Base-by-base conservation (phyloP, 2,329 filamentous ascomycete species). In the Aspergillus brunneoviolaceus region DNA sequence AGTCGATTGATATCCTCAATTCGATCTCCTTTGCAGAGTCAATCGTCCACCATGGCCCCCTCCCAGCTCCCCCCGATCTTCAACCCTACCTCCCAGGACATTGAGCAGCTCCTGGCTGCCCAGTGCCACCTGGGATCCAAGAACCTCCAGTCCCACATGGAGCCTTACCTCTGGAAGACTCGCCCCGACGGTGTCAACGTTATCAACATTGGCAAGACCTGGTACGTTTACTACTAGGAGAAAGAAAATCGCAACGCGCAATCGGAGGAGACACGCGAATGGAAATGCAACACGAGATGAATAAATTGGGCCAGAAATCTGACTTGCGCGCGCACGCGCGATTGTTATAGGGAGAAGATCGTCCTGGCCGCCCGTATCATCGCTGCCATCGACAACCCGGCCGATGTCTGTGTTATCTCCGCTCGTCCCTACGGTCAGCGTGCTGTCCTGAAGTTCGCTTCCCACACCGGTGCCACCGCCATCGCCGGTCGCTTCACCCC, bases 121-220 rank as follows among this genome's bases (percentile, higher is more conserved):
- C 93, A 98, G 85, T 88, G 85, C 84, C 96, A 99, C 84, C 88
- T 98, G 75, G 95, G 95, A 76, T 92, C 89, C 84, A 98, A 98
- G 91, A 99, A 99, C 89, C 82, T 99, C 76, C 95, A 98, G 87
- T 91, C 96, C 79, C 93, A 98, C 87, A 98, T 97, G 92, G 92
- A 96, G 84, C 91, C 92, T 73, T 99, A 99, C 87, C 89, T 99
- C 78, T 99, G 94, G 94, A 99, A 99, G 90, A 96, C 92, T 81
- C 91, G 95, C 79, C 89, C 92, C 70, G 96, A 99, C 77, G 95
- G 95, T 84, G 89, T 99, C 85, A 99, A 99, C 82, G 87, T 99
- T 72, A 87, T 99, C 82, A 99, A 99, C 89, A 92, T 99, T 82
- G 93, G 94, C 86, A 99, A 99, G 92, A 99, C 95, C 83, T 99